A percentile compares a stretch with the other conserved stretches of the same genome.
These are phyloP conservation scores for Cryptosporidium baileyi DNA, from an alignment of 169 alveolate species.

Conservation along the genomic window DNA sequence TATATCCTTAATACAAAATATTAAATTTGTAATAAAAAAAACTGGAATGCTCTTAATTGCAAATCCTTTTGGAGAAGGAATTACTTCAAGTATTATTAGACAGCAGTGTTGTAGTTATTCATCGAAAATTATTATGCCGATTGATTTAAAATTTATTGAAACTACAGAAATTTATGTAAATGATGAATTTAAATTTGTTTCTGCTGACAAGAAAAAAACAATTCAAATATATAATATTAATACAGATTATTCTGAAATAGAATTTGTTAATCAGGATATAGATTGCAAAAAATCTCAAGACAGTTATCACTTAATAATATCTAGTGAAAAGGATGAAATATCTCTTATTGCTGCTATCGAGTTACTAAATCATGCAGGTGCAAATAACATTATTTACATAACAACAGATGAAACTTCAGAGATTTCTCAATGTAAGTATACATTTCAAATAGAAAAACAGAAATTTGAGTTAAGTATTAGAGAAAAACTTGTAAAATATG, in stretches of 20 bases:
- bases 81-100: slow-evolving; percentile 18
- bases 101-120: slow-evolving; percentile 28
- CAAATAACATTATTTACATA: slow-evolving; percentile 16
- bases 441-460: background rate
- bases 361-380: slow-evolving; percentile 55
- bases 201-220: slow-evolving; percentile 5
- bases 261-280: slow-evolving; percentile 23
- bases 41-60: slow-evolving; percentile 11
- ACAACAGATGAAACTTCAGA: background rate
- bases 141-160: background rate
- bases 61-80: slow-evolving; percentile 58
- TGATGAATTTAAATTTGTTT: slow-evolving; percentile 1
- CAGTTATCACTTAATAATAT: slow-evolving; percentile 26
- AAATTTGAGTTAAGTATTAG: background rate
- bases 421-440: background rate
- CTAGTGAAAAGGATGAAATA: slow-evolving; percentile 16
- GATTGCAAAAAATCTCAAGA: slow-evolving; percentile 1
- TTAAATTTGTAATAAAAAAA: slow-evolving; percentile 5
- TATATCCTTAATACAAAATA: slow-evolving; percentile 15
- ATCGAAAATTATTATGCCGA: slow-evolving; percentile 35
- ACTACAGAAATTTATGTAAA: background rate
- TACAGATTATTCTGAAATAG: slow-evolving; percentile 12
- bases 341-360: slow-evolving; percentile 62
- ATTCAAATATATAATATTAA: background rate
- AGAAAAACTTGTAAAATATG: background rate